Conservation (phyloP, 768 basidiomycete species). For the Coprinopsis cinerea region DNA sequence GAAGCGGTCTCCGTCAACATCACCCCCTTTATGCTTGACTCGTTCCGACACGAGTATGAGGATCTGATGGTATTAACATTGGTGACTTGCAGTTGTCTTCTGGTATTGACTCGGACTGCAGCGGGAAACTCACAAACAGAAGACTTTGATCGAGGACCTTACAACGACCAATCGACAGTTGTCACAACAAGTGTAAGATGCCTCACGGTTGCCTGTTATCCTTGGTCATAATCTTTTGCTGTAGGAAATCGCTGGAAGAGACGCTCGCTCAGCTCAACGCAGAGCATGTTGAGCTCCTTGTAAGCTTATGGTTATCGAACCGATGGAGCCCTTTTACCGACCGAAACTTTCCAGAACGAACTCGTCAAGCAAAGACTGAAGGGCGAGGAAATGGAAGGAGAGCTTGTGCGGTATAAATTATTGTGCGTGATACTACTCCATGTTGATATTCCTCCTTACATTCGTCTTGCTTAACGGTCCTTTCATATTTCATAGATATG, state of each 20-base stretch:
- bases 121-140: conserved; percentile 77
- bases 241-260: conserved; percentile 79
- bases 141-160: conserved; percentile 76
- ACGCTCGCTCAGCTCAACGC: conserved; percentile 73
- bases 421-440: conserved; percentile 45
- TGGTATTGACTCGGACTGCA: conserved; percentile 14
- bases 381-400: conserved; percentile 89
- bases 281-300: conserved; percentile 78
- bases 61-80: conserved; percentile 50
- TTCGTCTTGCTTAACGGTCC: not conserved
- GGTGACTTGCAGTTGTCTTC: not conserved
- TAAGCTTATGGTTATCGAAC: no score
- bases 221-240: conserved; percentile 5
- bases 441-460: conserved; percentile 3
- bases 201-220: not conserved
- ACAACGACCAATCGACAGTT: conserved; percentile 74
- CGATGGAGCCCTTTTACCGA: no score
- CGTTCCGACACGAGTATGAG: conserved; percentile 83
- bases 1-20: conserved; percentile 84
- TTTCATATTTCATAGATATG: conserved; percentile 33
- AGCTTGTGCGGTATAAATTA: conserved; percentile 92
- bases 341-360: conserved; percentile 54
- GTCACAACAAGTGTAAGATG: conserved; percentile 70
- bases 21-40: conserved; percentile 94
- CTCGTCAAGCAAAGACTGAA: conserved; percentile 83